Conservation (phyloP, 192 early-diverging fungal genomes). For the Mortierella antarctica region DNA sequence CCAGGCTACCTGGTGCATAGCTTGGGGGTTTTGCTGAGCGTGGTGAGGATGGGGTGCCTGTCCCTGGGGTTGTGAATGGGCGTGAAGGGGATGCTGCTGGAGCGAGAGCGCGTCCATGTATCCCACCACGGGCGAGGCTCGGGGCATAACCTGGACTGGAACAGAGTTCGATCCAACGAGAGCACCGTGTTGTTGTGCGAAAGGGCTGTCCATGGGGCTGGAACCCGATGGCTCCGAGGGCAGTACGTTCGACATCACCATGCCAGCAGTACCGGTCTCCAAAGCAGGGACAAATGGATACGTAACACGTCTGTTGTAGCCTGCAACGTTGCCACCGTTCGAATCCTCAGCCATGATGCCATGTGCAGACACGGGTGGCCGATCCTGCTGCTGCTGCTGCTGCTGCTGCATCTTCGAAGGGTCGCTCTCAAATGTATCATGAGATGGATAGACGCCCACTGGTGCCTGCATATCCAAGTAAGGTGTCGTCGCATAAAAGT, state of each 20-base stretch:
- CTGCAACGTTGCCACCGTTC: not conserved
- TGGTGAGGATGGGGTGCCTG: conserved; percentile 9
- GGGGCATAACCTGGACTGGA: conserved; percentile 23
- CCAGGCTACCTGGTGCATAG: conserved; percentile 20
- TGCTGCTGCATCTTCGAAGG: conserved; percentile 8
- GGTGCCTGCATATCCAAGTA: conserved; percentile 42
- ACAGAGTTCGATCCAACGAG: conserved; percentile 23
- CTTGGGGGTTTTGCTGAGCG: conserved; percentile 4
- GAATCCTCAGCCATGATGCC: conserved; percentile 23
- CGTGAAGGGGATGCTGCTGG: conserved; percentile 14
- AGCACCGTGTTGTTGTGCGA: conserved; percentile 14
- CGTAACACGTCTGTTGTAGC: conserved; percentile 30
- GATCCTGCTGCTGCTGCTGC: conserved; percentile 11
- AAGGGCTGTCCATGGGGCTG: conserved; percentile 21
- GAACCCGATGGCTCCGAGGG: conserved; percentile 26
- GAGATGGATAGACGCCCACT: conserved; percentile 17
- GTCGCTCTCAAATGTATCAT: conserved; percentile 24
- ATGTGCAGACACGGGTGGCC: conserved; percentile 6
- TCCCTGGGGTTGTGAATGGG: not conserved
- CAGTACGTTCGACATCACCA: conserved; percentile 31
- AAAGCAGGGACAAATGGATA: conserved; percentile 40
- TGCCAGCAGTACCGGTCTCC: conserved; percentile 16
- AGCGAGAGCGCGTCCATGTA: conserved; percentile 33
- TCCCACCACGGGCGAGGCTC: conserved; percentile 6
- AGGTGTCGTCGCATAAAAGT: conserved; percentile 28